Evolutionary conservation across 345 rosid genomes (phyloP).

Genomic region (Lumnitzera racemosa): DNA sequence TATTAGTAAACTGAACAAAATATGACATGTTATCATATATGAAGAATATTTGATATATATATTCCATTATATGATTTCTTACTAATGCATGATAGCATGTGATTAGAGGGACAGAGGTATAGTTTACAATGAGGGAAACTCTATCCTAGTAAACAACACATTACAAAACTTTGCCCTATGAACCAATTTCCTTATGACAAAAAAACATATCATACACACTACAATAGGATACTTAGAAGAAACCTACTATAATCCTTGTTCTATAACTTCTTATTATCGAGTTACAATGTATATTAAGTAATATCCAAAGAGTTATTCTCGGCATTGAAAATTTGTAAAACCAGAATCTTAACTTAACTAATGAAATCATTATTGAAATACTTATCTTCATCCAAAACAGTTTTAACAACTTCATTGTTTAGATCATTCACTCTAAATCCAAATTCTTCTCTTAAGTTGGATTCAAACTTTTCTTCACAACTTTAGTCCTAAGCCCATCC

Average conservation of each 20-base stretch:
- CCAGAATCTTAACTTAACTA: constrained; percentile 59
- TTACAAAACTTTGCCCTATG: too few relatives aligned
- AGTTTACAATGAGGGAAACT: too few relatives aligned
- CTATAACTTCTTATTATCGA: constrained; percentile 72
- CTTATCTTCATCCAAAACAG: constrained; percentile 85
- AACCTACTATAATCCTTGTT: constrained; percentile 69
- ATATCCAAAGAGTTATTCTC: constrained; percentile 65
- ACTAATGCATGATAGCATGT: too few relatives aligned
- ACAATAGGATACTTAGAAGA: background rate
- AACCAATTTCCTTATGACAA: background rate
- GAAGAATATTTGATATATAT: too few relatives aligned
- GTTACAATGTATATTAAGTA: constrained; percentile 68
- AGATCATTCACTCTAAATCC: constrained; percentile 88
- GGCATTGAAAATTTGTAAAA: constrained; percentile 66
- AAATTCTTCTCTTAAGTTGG: constrained; percentile 88
- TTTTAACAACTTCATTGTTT: constrained; percentile 65
- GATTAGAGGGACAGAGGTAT: too few relatives aligned
- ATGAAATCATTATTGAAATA: constrained; percentile 84
- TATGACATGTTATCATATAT: too few relatives aligned
- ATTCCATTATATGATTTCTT: too few relatives aligned
- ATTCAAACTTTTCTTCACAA: constrained; percentile 75
- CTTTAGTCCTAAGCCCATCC: constrained; percentile 68
- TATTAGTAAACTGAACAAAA: too few relatives aligned
- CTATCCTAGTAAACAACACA: too few relatives aligned
- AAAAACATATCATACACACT: background rate